A percentile compares a stretch with the other conserved stretches of the same genome.
phyloP scores from a whole-genome alignment of 441 rosid genomes.

The Flueggea neowawraea region DNA sequence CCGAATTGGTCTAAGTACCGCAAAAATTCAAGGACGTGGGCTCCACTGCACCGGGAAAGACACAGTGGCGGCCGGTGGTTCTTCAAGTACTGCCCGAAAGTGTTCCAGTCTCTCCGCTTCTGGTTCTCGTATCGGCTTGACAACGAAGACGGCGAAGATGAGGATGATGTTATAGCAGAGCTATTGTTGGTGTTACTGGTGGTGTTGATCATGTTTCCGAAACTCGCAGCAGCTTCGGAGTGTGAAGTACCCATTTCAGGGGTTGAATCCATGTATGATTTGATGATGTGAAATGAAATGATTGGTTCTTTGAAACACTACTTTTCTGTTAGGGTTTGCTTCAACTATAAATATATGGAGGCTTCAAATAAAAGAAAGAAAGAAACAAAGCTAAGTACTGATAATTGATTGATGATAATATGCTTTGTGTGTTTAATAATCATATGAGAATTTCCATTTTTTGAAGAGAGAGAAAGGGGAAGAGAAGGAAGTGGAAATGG shows the following conservation, averaged over 20 bases:
- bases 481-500: not conserved
- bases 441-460: not conserved
- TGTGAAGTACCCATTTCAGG: conserved; percentile 13
- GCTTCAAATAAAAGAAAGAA: too few species aligned
- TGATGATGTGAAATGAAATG: not conserved
- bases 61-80: conserved; percentile 53
- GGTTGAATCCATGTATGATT: conserved; percentile 27
- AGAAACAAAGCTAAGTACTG: too few species aligned
- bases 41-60: conserved; percentile 56
- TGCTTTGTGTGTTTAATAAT: too few species aligned
- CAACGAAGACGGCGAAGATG: conserved; percentile 29
- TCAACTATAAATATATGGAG: too few species aligned
- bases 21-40: conserved; percentile 58
- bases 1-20: conserved; percentile 59
- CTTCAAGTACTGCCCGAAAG: conserved; percentile 50
- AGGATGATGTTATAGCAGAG: conserved; percentile 4
- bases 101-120: conserved; percentile 16
- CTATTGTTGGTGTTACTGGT: conserved; percentile 3
- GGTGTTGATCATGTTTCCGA: conserved; percentile 3
- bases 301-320: not conserved
- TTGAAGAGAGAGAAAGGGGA: conserved; percentile 3
- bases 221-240: conserved; percentile 15
- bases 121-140: conserved; percentile 61
- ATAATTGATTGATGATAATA: too few species aligned
- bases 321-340: conserved; percentile 17